Evolutionary conservation across 1,284 basidiomycete genomes (phyloP).

Genomic region (Amylostereum areolatum): DNA sequence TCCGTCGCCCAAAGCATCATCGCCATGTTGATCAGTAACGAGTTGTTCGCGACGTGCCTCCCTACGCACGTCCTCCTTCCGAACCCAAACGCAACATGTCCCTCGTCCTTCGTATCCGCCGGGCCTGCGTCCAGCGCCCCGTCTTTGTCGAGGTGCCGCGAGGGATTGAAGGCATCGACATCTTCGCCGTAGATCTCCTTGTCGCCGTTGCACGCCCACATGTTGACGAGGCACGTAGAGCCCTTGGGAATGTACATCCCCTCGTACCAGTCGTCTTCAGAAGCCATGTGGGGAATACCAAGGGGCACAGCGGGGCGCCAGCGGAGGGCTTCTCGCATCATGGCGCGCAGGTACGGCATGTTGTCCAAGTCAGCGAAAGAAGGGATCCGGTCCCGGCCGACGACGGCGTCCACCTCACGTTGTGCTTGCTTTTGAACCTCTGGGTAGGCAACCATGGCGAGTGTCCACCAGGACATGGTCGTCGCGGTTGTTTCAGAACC

Average conservation of each 20-base stretch:
- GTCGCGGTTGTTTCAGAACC: conserved; percentile 4
- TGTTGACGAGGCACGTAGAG: conserved; percentile 10
- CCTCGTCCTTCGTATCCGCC: not conserved
- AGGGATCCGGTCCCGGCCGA: conserved; percentile 8
- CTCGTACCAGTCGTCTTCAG: conserved; percentile 12
- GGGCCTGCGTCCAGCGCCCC: not conserved
- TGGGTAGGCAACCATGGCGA: conserved; percentile 10
- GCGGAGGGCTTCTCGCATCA: conserved; percentile 9
- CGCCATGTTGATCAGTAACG: not conserved
- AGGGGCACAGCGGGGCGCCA: conserved; percentile 5
- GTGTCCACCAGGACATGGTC: conserved; percentile 4
- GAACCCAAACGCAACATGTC: not conserved
- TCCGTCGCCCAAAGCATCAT: not conserved
- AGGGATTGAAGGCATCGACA: not conserved
- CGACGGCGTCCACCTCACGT: conserved; percentile 10
- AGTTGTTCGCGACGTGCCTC: not conserved
- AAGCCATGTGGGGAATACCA: conserved; percentile 7
- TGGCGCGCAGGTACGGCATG: conserved; percentile 9
- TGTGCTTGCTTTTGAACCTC: conserved; percentile 8
- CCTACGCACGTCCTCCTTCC: not conserved
- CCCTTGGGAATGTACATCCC: conserved; percentile 17
- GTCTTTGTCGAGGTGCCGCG: not conserved
- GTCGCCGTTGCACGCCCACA: conserved; percentile 4
- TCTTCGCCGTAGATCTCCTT: not conserved
- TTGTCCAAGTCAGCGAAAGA: conserved; percentile 1